phyloP scores from a whole-genome alignment of 148 eudicot species.

The Diospyros kaki region DNA sequence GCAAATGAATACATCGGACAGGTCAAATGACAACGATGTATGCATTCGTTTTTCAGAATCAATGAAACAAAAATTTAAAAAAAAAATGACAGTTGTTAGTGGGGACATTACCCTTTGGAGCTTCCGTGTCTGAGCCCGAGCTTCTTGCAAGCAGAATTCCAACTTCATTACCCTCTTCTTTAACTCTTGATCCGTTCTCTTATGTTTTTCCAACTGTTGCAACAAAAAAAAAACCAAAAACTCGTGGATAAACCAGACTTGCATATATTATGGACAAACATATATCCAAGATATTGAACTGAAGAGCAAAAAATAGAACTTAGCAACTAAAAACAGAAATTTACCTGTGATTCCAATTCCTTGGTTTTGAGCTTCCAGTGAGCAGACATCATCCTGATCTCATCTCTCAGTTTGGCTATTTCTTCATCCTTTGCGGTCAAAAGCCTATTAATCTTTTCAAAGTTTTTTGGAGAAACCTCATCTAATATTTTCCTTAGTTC shows the following conservation, averaged over 20 bases:
- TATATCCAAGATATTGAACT: not conserved
- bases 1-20: not conserved
- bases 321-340: not conserved
- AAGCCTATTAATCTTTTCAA: slow-evolving; percentile 72
- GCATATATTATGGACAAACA: not conserved
- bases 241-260: not conserved
- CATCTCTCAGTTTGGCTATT: slow-evolving; percentile 67
- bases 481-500: slow-evolving; percentile 71
- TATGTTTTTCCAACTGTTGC: slow-evolving; percentile 72
- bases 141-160: slow-evolving; percentile 95
- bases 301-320: not conserved
- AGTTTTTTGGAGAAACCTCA: slow-evolving; percentile 72
- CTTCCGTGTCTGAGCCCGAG: slow-evolving; percentile 91
- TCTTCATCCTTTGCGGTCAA: slow-evolving; percentile 72
- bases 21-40: not conserved
- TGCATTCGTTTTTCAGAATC: not conserved
- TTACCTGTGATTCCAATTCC: slow-evolving; percentile 85
- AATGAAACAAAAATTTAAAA: not conserved
- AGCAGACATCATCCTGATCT: slow-evolving; percentile 65
- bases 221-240: not conserved
- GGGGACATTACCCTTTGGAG: slow-evolving; percentile 69
- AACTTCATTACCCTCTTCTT: slow-evolving; percentile 87
- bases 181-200: slow-evolving; percentile 79
- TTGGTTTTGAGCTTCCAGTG: slow-evolving; percentile 88
- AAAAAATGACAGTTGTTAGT: not conserved